These are phyloP conservation scores for Eutypella sp. DNA, from an alignment of 2,329 filamentous ascomycete species.

Conservation along the genomic window DNA sequence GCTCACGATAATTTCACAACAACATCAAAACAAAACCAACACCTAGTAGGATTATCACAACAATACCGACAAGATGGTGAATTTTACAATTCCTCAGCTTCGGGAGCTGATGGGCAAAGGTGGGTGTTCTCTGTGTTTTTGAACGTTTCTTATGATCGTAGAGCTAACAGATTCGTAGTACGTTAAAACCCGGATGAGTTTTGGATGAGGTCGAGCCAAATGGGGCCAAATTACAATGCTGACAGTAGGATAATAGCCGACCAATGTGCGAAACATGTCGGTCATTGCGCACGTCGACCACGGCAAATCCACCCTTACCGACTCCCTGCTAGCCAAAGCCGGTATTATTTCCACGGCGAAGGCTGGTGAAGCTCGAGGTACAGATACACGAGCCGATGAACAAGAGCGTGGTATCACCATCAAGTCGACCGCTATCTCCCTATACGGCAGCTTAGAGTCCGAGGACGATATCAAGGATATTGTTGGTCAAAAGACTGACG, in stretches of 20 bases:
- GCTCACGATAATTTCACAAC: too few relatives aligned
- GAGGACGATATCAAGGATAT: conserved; percentile 93
- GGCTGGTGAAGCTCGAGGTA: conserved; percentile 92
- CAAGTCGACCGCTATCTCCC: conserved; percentile 99
- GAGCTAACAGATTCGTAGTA: conserved; percentile 7
- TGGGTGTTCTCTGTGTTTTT: neutral
- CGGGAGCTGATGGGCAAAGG: conserved; percentile 63
- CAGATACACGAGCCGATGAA: conserved; percentile 94
- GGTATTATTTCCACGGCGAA: conserved; percentile 99
- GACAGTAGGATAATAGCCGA: conserved; percentile 41
- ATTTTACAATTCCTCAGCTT: conserved; percentile 98
- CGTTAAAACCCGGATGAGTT: too few relatives aligned
- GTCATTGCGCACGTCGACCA: conserved; percentile 99
- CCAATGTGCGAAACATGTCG: conserved; percentile 90
- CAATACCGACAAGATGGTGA: conserved; percentile 97
- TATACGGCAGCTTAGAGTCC: conserved; percentile 80
- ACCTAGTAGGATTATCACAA: conserved; percentile 36
- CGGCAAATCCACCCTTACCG: conserved; percentile 99
- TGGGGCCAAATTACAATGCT: too few relatives aligned
- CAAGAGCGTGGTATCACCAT: conserved; percentile 99
- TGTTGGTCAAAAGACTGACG: conserved; percentile 77
- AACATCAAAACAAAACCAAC: conserved; percentile 3
- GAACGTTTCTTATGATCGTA: neutral
- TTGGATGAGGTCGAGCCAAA: neutral
- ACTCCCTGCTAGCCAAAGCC: conserved; percentile 97